Evolutionary conservation across 148 eudicot species (phyloP), one percentile per base, ranked within the genome.

Genomic region (Chenopodium suecicum): DNA sequence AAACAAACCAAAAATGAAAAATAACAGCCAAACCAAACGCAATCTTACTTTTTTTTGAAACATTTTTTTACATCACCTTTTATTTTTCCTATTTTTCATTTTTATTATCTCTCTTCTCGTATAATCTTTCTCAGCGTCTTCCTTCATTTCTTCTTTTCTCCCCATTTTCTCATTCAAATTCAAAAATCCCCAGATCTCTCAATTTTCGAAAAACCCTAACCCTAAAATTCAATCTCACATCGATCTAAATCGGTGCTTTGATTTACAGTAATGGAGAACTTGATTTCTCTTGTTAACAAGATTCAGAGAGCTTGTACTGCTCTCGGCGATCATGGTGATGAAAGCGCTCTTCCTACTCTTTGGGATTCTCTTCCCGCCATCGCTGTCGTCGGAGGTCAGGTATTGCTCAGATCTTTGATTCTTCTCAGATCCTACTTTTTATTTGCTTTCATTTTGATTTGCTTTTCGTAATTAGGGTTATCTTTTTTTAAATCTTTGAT

Each of bases 361-460:
- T 97, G 99, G 99, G 99, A 97, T 63, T 92, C 98, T 69, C 86
- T 97, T 10, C 99, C 99, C 58, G 90, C 99, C 16, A 97, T 97
- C 73, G 98, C 99, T 75, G 99, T 97, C 85, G 99, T 97, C 82
- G 99, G 99, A 76, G 99, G 99, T 52, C 99, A 97, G 99, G 99
- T 97, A 75, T 54, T 56, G 0, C 79, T 77, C 71, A 65, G 86
- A 84, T 82, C 79, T 83, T 62, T 50, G 62, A 56, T 81, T 60
- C 78, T 71, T 70, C 14, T 60, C 27, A 14, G 74, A 58, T 17
- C 68, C 14, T 41, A 8, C 46, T 20, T 54, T 27, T 32, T 9
- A 20, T 58, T 69, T 11, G 17, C 13, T 25, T 14, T 27, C 11
- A 32, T 27, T 29, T 74, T 27, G 16, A 4, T 48, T 7, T 50